Evolutionary conservation across 176 grass and related monocot species (phyloP).

Genomic region (Bolboschoenus planiculmis): DNA sequence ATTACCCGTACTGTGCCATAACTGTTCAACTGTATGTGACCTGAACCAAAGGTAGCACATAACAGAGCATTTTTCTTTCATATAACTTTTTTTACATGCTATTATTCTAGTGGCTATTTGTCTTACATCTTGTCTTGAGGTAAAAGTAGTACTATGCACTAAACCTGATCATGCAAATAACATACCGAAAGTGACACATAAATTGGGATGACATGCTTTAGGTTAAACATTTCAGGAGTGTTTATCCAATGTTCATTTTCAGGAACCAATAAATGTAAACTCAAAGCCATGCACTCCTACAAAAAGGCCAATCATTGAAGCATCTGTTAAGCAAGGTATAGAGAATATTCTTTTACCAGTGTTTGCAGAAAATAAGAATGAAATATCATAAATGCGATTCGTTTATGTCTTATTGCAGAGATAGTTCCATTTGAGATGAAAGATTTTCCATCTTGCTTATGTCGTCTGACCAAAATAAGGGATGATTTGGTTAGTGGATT

Average conservation of each 20-base stretch:
- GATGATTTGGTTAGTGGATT: constrained; percentile 11
- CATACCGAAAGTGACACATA: not conserved
- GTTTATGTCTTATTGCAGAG: constrained; percentile 1
- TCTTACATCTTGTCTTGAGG: not conserved
- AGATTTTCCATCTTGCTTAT: not conserved
- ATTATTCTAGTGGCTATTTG: not conserved
- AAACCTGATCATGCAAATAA: not conserved
- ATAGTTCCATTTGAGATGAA: not conserved
- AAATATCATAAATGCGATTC: not conserved
- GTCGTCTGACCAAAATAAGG: not conserved
- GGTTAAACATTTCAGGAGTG: not conserved
- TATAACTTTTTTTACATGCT: not conserved
- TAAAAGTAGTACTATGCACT: not conserved
- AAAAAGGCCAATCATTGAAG: not conserved
- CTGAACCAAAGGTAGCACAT: not conserved
- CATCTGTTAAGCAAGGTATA: constrained; percentile 6
- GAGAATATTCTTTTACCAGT: not conserved
- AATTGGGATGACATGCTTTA: not conserved
- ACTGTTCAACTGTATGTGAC: not conserved
- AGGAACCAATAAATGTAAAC: not conserved
- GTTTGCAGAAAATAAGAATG: not conserved
- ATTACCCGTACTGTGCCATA: not conserved
- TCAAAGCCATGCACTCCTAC: not conserved
- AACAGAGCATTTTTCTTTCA: not conserved
- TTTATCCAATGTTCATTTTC: not conserved